Conservation (phyloP, 2,329 filamentous ascomycete species). For the Leptographium galeiforme region DNA sequence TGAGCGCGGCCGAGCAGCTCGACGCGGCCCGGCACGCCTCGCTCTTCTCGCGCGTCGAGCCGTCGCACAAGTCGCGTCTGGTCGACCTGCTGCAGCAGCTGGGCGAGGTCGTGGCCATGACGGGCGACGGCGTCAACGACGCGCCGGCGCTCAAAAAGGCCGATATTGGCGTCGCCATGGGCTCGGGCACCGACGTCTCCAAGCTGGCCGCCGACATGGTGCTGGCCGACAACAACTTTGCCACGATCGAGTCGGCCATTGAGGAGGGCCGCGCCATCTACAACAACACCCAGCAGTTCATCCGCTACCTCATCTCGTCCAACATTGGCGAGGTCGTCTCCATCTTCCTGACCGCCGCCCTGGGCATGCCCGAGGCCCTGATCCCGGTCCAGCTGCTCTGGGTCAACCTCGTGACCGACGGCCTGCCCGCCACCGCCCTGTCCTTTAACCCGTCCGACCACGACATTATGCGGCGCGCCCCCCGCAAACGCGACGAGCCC, state of each 20-base stretch:
- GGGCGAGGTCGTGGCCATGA: constrained; percentile 97
- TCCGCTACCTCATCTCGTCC: constrained; percentile 95
- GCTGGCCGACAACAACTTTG: constrained; percentile 77
- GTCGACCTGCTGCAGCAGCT: constrained; percentile 81
- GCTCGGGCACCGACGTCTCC: constrained; percentile 90
- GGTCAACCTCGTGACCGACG: constrained; percentile 97
- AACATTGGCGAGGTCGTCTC: constrained; percentile 99
- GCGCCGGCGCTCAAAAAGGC: constrained; percentile 93
- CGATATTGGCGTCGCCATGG: constrained; percentile 97
- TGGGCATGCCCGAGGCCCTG: constrained; percentile 94
- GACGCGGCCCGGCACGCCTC: constrained; percentile 75
- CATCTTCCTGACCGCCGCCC: constrained; percentile 91
- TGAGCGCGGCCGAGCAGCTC: constrained; percentile 67
- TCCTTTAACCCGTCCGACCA: constrained; percentile 98
- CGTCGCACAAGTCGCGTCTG: constrained; percentile 88
- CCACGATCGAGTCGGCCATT: constrained; percentile 84
- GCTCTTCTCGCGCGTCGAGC: constrained; percentile 92
- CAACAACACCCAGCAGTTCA: constrained; percentile 99
- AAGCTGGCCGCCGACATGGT: constrained; percentile 96
- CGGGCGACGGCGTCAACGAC: constrained; percentile 94
- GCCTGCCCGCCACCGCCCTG: constrained; percentile 86
- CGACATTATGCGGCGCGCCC: constrained; percentile 89
- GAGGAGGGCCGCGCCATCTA: constrained; percentile 99
- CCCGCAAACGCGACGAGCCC: constrained; percentile 81
- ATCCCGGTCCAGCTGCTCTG: constrained; percentile 95